Conservation (phyloP, 495 filamentous ascomycete species). For the Hypoxylon fragiforme region DNA sequence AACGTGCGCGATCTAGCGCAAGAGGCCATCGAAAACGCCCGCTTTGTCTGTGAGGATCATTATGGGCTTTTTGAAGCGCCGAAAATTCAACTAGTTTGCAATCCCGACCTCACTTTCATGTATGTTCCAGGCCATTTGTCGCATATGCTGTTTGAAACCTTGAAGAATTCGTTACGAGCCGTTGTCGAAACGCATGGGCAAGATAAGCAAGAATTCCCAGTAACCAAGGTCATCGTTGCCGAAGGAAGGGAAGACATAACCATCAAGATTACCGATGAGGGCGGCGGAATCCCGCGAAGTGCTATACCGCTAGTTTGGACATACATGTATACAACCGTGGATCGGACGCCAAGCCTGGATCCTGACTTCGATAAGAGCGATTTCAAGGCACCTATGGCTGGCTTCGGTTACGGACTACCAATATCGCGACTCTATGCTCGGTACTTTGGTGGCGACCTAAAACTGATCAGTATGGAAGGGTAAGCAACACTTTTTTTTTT, state of each 20-base stretch:
- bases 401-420: conserved; percentile 94
- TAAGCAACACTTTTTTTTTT: too few species aligned
- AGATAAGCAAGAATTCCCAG: conserved; percentile 92
- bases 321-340: conserved; percentile 99
- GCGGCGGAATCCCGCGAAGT: conserved; percentile 88
- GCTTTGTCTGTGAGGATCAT: conserved; percentile 98
- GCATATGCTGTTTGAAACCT: conserved; percentile 98
- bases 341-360: conserved; percentile 90
- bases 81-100: conserved; percentile 94
- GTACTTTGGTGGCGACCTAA: conserved; percentile 96
- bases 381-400: conserved; percentile 99
- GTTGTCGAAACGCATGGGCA: conserved; percentile 95
- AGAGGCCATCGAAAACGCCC: conserved; percentile 96
- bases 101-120: conserved; percentile 94
- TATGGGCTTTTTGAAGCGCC: conserved; percentile 97
- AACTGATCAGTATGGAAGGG: conserved; percentile 99
- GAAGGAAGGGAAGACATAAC: conserved; percentile 98
- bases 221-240: conserved; percentile 95
- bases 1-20: conserved; percentile 94
- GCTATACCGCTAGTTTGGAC: conserved; percentile 97
- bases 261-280: conserved; percentile 96
- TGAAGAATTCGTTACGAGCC: conserved; percentile 96
- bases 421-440: conserved; percentile 92
- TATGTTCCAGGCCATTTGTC: conserved; percentile 97
- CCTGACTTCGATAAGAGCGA: conserved; percentile 99